Conservation (phyloP, 805 yeast species). For the Ogataea henricii region DNA sequence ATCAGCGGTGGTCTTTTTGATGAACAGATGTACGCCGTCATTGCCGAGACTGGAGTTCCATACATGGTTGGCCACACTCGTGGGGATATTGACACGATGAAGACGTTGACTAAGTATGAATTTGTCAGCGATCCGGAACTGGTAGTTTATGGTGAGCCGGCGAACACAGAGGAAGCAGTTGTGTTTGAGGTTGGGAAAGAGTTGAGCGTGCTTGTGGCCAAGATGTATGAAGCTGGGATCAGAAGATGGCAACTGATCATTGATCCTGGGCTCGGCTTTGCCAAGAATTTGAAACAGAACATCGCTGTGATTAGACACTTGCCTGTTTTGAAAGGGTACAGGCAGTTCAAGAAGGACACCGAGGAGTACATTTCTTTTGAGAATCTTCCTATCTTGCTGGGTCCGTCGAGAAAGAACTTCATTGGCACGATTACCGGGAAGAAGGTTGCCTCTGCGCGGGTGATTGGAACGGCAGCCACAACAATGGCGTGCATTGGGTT, state of each 20-base stretch:
- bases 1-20: conserved; percentile 81
- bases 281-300: conserved; percentile 78
- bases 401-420: conserved; percentile 87
- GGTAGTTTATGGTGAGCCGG: background rate
- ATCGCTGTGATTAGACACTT: conserved; percentile 57
- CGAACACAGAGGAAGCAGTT: conserved; percentile 35
- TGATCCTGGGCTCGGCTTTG: conserved; percentile 97
- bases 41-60: conserved; percentile 72
- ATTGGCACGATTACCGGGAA: conserved; percentile 73
- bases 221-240: conserved; percentile 65
- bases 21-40: conserved; percentile 60
- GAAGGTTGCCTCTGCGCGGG: conserved; percentile 58
- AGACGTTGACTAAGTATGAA: conserved; percentile 52
- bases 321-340: conserved; percentile 49
- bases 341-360: conserved; percentile 21
- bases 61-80: conserved; percentile 83
- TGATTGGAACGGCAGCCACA: conserved; percentile 74
- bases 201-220: conserved; percentile 52
- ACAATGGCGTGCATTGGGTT: conserved; percentile 72
- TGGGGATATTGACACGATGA: conserved; percentile 80
- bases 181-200: conserved; percentile 56
- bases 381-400: conserved; percentile 70
- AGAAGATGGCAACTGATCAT: conserved; percentile 86
- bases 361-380: conserved; percentile 44
- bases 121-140: conserved; percentile 15